Evolutionary conservation across 345 rosid genomes (phyloP), one percentile per base, ranked within the genome.

Genomic region (Nasturtium officinale): DNA sequence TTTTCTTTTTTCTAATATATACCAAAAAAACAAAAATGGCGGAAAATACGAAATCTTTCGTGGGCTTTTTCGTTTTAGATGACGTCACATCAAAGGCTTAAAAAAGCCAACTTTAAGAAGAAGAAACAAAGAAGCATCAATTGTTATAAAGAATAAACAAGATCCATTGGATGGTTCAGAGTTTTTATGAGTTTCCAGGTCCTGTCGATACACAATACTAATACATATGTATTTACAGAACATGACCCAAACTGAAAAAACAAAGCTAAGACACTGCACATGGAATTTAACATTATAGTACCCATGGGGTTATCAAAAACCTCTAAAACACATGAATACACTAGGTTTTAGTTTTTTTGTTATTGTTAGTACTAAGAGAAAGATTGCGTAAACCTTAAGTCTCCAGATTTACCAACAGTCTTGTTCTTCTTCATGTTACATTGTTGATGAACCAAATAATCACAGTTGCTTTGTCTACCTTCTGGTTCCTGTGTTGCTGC

Each of bases 171-270:
- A 0, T 29, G 12, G 13, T 67, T 48, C 37, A 0, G 35, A 33
- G 28, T 29, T 58, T 58, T n/a, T 26, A 42, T 18, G 48, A 59
- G 67, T 48, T 60, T 52, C 54, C 40, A 52, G 51, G 65, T 74
- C 57, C 59, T 55, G 57, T 57, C 16, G 33, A 57, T 37, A 58
- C 61, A 66, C 32, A 25, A 51, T 11, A 33, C 52, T 65, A 65
- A 74, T 28, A 60, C 63, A 68, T 54, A 58, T 37, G 50, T n/a
- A 61, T 45, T 53, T 53, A 76, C 70, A 76, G 57, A 75, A 61
- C 68, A 56, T 46, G 48, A 12, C 5, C 17, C 1, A 46, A 6
- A 43, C 18, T 4, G 17, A 25, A 13, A 35, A 40, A 15, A 25
- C 8, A 35, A 40, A 20, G 10, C 37, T 16, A 67, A 62, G 45